Evolutionary conservation across 2,329 filamentous ascomycete species (phyloP).

Genomic region (Pseudocercospora macadamiae): DNA sequence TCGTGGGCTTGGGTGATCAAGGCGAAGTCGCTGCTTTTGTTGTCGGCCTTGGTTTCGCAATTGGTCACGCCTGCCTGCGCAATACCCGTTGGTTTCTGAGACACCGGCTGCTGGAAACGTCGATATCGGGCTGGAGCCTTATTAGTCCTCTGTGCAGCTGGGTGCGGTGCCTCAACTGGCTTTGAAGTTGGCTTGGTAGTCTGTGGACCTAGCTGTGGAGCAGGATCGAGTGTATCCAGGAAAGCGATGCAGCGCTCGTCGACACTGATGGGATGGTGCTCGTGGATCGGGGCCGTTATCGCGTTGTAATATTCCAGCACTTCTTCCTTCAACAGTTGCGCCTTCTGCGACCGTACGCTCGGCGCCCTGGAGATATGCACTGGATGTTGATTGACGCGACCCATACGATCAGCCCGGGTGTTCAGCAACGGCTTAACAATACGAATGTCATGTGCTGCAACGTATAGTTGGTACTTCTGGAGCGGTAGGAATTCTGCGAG

Average conservation of each 20-base stretch:
- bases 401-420: neutral
- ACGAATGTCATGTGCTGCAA: neutral
- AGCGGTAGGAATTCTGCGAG: neutral
- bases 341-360: neutral
- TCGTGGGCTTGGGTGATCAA: neutral
- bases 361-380: neutral
- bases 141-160: neutral
- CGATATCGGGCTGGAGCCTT: neutral
- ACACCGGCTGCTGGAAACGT: neutral
- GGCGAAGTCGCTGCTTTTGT: neutral
- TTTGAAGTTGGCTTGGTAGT: neutral
- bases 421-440: neutral
- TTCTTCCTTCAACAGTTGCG: neutral
- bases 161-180: neutral
- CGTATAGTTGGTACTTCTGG: neutral
- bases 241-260: neutral
- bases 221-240: neutral
- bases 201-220: neutral
- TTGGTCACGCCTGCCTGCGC: neutral
- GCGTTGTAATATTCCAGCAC: neutral
- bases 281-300: neutral
- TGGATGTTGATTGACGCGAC: neutral
- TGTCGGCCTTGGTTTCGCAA: neutral
- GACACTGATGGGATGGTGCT: neutral
- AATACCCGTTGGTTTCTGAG: neutral